phyloP scores from a whole-genome alignment of 108 stramenopile genomes.

The Nitzschia sp. region DNA sequence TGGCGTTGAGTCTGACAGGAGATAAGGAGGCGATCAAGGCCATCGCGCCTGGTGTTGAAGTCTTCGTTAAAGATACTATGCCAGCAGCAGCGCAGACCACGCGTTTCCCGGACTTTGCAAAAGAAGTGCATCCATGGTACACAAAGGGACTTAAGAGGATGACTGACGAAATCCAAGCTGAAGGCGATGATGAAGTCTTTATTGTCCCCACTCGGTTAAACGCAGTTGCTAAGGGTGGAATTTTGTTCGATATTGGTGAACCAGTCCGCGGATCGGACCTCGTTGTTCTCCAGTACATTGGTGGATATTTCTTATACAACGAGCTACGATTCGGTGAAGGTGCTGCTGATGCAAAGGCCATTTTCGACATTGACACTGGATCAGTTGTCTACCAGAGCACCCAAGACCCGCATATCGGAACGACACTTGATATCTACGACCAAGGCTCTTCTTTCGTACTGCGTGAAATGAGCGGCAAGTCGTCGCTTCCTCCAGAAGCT shows the following conservation, averaged over 20 bases:
- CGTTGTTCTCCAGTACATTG: constrained; percentile 73
- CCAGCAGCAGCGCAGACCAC: constrained; percentile 38
- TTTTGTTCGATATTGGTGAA: constrained; percentile 69
- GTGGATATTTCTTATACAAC: constrained; percentile 83
- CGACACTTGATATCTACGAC: constrained; percentile 80
- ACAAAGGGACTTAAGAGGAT: constrained; percentile 51
- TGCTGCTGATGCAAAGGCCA: constrained; percentile 84
- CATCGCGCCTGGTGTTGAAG: constrained; percentile 38
- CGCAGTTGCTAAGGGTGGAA: constrained; percentile 86
- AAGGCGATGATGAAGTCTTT: constrained; percentile 66
- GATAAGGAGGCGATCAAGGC: constrained; percentile 57
- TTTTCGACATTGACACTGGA: constrained; percentile 64
- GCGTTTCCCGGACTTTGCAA: constrained; percentile 52
- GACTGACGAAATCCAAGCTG: constrained; percentile 22
- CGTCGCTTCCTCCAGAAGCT: constrained; percentile 45
- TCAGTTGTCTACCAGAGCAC: constrained; percentile 70
- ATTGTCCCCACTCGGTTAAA: constrained; percentile 83
- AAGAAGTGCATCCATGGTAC: constrained; percentile 66
- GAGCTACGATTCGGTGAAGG: constrained; percentile 82
- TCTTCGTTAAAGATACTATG: constrained; percentile 53
- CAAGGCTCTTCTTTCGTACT: constrained; percentile 54
- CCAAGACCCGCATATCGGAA: constrained; percentile 60
- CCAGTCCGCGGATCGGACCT: constrained; percentile 58
- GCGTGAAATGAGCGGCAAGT: constrained; percentile 22
- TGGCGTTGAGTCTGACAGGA: constrained; percentile 85